Conservation (phyloP, 2,329 filamentous ascomycete genomes). For the Ophiostoma himal-ulmi region DNA sequence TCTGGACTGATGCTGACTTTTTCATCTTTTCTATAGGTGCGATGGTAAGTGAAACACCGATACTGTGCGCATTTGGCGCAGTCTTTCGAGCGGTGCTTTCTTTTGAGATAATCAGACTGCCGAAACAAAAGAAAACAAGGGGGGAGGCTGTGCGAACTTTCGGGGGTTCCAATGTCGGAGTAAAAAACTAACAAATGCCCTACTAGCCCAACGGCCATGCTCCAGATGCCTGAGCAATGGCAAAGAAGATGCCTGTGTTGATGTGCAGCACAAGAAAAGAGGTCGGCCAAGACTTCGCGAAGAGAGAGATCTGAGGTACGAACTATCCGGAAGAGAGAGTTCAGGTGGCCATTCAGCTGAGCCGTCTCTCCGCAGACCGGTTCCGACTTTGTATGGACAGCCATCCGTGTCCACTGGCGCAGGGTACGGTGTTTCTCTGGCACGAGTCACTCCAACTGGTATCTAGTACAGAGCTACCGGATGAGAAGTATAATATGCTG, state of each 20-base stretch:
- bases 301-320: conserved; percentile 57
- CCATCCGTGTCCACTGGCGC: conserved; percentile 39
- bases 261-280: conserved; percentile 81
- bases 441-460: conserved; percentile 36
- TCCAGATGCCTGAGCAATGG: conserved; percentile 70
- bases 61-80: neutral
- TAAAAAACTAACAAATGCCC: neutral
- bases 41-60: conserved; percentile 18
- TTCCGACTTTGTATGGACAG: conserved; percentile 43
- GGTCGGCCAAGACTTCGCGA: conserved; percentile 72
- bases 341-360: conserved; percentile 41
- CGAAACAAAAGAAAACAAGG: neutral
- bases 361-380: conserved; percentile 43
- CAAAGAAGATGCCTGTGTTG: conserved; percentile 73
- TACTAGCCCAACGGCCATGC: conserved; percentile 65
- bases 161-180: neutral
- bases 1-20: neutral
- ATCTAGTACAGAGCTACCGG: conserved; percentile 46
- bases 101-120: neutral
- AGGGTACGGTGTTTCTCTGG: conserved; percentile 43
- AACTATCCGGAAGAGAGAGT: conserved; percentile 42
- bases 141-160: no score
- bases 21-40: conserved; percentile 14
- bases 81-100: neutral
- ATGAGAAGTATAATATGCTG: neutral